Evolutionary conservation across 2,329 filamentous ascomycete species (phyloP), one percentile per base, ranked within the genome.

Genomic region (Pezicula rhizophila): DNA sequence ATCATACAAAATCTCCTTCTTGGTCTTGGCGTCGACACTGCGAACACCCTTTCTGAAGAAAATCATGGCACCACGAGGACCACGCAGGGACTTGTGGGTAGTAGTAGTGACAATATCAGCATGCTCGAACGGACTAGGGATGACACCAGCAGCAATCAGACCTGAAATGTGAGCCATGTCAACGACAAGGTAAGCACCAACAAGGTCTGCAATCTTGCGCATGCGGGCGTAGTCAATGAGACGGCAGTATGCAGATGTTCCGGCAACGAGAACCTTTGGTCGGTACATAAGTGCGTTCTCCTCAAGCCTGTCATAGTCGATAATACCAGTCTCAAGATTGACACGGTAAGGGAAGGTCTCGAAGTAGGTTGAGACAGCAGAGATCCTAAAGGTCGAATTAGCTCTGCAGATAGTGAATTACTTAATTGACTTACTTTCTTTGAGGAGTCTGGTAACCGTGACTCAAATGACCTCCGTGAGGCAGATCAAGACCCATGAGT

Each of bases 141-240:
- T 93, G 60, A 96, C 93, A 61, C 85, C 87, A 52, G 90, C 89
- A 45, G 93, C 90, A 56, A 99, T 87, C 43, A 99, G 82, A 64
- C 93, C 93, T 43, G 92, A 97, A 68, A 99, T 97, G 73, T 99
- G 93, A 49, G 93, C 93, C 89, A 99, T 99, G 65, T 99, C 93
- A 57, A 93, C 89, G 56, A 99, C 80, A 46, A 99, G 82, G 74
- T 97, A 99, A 57, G 92, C 91, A 64, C 90, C 90, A 50, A 96
- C 87, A 39, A 84, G 87, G 72, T 97, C 91, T 54, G 91, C 89
- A 64, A 97, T 95, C 77, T 95, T 82, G 68, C 89, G 88, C 89
- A 99, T 96, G 67, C 90, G 88, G 59, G 80, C 82, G 70, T 97
- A 99, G 76, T 99, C 92, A 65, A 99, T 96, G 66, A 95, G 80